Base-by-base conservation (phyloP, 2,329 filamentous ascomycete species). In the Calonectria naviculata region DNA sequence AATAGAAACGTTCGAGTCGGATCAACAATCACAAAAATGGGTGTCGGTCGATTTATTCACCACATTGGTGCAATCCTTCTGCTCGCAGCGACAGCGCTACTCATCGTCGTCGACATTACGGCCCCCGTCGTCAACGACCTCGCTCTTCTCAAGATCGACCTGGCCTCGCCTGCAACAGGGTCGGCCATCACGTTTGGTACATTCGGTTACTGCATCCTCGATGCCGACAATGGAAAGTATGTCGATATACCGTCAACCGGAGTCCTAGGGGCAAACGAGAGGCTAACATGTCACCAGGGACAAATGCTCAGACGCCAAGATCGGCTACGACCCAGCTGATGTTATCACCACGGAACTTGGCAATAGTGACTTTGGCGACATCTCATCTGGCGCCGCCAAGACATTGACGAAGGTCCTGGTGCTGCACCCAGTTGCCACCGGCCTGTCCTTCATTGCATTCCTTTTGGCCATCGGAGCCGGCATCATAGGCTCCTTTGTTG, bases 351-450 rank as follows among this genome's bases (percentile, higher is more conserved):
- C 28, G 19, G 24, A 46, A 29, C 31, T 65, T 56, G 83, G 86
- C 67, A 76, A 78, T 65, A 82, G 81, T 56, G 68, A 81, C 42
- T 87, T 88, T 79, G 85, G 84, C 72, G 75, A 80, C 60, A 83
- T 84, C 68, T 82, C 85, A 24, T 81, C 82, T 68, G 80, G 83
- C 71, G 86, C 88, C 41, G 81, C 86, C 69, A 85, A 85, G 73
- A 83, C 81, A 31, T 84, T 92, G 46, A 91, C 90, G 47, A 84
- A 85, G 73, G 88, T 89, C 72, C 89, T 92, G 89, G 81, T 92
- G 64, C 85, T 93, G 70, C 90, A 92, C 83, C 89, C 91, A 31
- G 83, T 92, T 76, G 89, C 86, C n/a, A 85, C 86, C 71, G 89
- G 83, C 67, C 80, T 92, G 4, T 84, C 86, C 75, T 91, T 92